phyloP scores from a whole-genome alignment of 306 rosid species.

The Astragalus membranaceus region DNA sequence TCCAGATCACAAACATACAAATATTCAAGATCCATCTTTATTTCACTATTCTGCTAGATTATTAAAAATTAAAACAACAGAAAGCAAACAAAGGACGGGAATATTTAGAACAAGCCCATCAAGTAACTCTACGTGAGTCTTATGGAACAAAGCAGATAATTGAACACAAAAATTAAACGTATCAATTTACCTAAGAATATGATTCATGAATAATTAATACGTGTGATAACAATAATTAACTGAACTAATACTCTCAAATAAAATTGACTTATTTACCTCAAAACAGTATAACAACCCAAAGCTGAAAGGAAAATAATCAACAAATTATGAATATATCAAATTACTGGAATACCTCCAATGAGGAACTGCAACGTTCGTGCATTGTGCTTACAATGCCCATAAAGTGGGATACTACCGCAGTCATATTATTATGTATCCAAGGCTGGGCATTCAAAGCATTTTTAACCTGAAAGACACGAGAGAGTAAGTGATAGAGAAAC shows the following conservation, averaged over 20 bases:
- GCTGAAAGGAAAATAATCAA: neutral
- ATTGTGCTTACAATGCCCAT: slow-evolving; percentile 71
- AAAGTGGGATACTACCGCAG: slow-evolving; percentile 64
- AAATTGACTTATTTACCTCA: neutral
- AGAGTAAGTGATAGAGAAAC: too few species aligned
- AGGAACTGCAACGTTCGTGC: slow-evolving; percentile 76
- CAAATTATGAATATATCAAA: slow-evolving; percentile 14
- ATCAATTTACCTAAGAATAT: neutral
- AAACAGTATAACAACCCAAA: neutral
- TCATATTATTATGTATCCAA: slow-evolving; percentile 46
- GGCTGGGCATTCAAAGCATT: slow-evolving; percentile 77
- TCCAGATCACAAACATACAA: neutral
- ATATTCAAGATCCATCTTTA: neutral
- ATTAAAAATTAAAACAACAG: neutral
- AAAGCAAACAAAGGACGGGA: neutral
- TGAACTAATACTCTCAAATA: neutral
- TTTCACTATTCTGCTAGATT: neutral
- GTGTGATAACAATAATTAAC: neutral
- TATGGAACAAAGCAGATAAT: neutral
- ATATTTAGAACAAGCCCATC: neutral
- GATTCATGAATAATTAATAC: neutral
- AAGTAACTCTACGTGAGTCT: neutral
- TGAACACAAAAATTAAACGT: neutral
- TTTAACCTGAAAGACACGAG: slow-evolving; percentile 48
- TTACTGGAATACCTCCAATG: slow-evolving; percentile 64